Evolutionary conservation across 305 asterid species (phyloP).

Genomic region (Salvia sclarea): DNA sequence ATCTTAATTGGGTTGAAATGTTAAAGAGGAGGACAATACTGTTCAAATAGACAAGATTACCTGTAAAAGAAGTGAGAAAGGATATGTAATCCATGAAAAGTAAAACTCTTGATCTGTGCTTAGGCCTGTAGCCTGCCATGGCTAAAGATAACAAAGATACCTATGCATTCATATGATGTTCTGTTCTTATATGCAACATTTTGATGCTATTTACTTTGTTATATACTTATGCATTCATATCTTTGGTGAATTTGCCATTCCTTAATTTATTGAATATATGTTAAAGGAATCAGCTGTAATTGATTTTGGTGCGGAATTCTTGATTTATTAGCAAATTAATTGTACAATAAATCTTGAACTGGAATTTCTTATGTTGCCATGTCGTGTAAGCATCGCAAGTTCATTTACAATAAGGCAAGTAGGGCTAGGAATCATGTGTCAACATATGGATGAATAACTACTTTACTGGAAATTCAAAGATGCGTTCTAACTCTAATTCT

Average conservation of each 20-base stretch:
- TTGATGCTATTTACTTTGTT: background rate
- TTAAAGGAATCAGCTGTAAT: conserved; percentile 6
- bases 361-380: conserved; percentile 24
- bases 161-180: conserved; percentile 16
- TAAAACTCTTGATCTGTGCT: conserved; percentile 2
- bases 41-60: background rate
- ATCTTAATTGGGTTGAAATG: conserved; percentile 18
- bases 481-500: conserved; percentile 32
- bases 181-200: conserved; percentile 1
- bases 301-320: conserved; percentile 9
- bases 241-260: conserved; percentile 9
- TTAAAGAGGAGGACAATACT: background rate
- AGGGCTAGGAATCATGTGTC: conserved; percentile 13
- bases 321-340: background rate
- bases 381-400: conserved; percentile 8
- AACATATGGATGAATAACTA: conserved; percentile 20
- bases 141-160: background rate
- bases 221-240: background rate
- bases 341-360: conserved; percentile 19
- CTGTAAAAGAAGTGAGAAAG: background rate
- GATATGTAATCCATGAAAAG: conserved; percentile 1
- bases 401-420: conserved; percentile 24
- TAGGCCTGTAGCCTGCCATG: conserved; percentile 16
- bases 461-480: conserved; percentile 17
- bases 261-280: conserved; percentile 13